Evolutionary conservation across 1,284 basidiomycete species (phyloP), one percentile per base, ranked within the genome.

Genomic region (Pseudozyma thailandica): DNA sequence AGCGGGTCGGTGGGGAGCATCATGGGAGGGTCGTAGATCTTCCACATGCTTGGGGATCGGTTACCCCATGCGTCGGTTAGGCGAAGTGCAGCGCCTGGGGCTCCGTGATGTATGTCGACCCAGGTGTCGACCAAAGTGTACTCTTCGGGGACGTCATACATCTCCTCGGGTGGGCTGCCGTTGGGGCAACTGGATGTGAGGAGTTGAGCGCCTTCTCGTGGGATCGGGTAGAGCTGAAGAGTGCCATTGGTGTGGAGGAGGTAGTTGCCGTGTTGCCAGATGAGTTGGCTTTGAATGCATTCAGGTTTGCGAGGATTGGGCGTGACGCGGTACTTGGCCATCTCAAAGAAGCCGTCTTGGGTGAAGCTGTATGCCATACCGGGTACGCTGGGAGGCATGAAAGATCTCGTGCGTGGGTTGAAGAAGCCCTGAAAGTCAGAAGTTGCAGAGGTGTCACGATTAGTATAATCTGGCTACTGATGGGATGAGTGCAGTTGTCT

Each of bases 231-330:
- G 46, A 71, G 61, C 16, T 60, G 56, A 1, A 71, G 57, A 4
- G 68, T 71, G 9, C 68, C 68, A 48, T 82, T 79, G 25, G 45
- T 3, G 61, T 75, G 66, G 13, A 80, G 59, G 4, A 63, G 57
- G 58, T 77, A 82, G 53, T 62, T 74, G 38, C 82, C 82, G 52
- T 83, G 82, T 57, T 83, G 82, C 79, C 79, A 83, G 43, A 82
- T 63, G 21, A 83, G 69, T 39, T 78, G 70, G 7, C 68, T 68
- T 30, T 62, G 68, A 23, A 77, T 75, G 60, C 82, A 83, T 18
- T 73, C 61, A 4, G 79, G 81, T 28, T 75, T 70, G 12, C 57
- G 38, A 7, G 68, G 73, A 41, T 79, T 76, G 0, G 74, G 65
- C 9, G 54, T 60, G 23, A 78, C 79, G 48, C 77, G 57, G 50